Conservation (phyloP, 768 basidiomycete genomes). For the Pleurotus tuoliensis region DNA sequence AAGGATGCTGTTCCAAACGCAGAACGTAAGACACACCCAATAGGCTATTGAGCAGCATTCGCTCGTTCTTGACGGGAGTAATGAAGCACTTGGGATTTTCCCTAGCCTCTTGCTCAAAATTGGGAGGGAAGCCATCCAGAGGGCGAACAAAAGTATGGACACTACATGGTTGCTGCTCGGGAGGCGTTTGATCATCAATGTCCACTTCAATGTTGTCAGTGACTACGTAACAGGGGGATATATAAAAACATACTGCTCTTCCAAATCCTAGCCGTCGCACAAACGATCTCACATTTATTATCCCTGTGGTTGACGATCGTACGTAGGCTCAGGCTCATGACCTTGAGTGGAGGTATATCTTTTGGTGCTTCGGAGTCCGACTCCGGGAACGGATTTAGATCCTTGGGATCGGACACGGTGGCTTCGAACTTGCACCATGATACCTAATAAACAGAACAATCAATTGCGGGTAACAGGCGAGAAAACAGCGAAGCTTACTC, state of each 20-base stretch:
- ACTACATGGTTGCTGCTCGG: slow-evolving; percentile 77
- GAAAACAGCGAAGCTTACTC: slow-evolving; percentile 44
- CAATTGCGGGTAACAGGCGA: not conserved
- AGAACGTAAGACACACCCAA: slow-evolving; percentile 46
- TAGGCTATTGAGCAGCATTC: slow-evolving; percentile 78
- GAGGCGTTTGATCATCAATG: slow-evolving; percentile 90
- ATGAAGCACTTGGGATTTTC: slow-evolving; percentile 65
- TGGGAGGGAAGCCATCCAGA: slow-evolving; percentile 79
- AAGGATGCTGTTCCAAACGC: no score
- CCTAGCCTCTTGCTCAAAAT: slow-evolving; percentile 72
- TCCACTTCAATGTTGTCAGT: slow-evolving; percentile 46
- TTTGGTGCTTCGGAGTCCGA: slow-evolving; percentile 64
- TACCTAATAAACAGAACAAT: slow-evolving; percentile 44
- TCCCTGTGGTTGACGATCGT: slow-evolving; percentile 92
- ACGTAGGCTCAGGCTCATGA: slow-evolving; percentile 84
- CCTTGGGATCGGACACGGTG: slow-evolving; percentile 79
- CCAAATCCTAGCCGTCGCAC: slow-evolving; percentile 83
- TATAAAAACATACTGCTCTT: slow-evolving; percentile 40
- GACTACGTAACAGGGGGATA: not conserved
- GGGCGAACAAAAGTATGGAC: slow-evolving; percentile 90
- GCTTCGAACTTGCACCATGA: slow-evolving; percentile 98
- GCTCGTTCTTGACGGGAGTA: slow-evolving; percentile 74
- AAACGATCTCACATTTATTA: slow-evolving; percentile 93
- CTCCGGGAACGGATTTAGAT: slow-evolving; percentile 80
- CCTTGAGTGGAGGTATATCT: slow-evolving; percentile 84